These are phyloP conservation scores for Fraxinus latifolia DNA, from an alignment of 305 asterid species.

Conservation along the genomic window DNA sequence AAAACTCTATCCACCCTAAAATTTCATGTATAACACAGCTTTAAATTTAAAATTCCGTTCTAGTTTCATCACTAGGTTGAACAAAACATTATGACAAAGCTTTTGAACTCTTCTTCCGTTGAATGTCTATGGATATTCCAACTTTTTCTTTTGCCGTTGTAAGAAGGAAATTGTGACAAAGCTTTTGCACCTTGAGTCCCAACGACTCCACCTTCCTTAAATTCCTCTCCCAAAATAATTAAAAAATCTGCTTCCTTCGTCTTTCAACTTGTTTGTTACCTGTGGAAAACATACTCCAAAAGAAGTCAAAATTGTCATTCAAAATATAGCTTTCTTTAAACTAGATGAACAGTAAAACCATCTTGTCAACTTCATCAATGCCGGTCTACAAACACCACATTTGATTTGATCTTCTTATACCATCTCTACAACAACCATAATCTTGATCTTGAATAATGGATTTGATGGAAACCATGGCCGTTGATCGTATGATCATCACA, in stretches of 20 bases:
- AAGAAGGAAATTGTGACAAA: background rate
- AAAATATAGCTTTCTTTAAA: background rate
- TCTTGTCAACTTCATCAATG: background rate
- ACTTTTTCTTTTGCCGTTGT: background rate
- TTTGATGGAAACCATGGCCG: constrained; percentile 2
- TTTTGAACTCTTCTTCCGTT: background rate
- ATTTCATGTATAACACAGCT: background rate
- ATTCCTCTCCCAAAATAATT: background rate
- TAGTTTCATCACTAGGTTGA: background rate
- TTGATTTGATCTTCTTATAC: background rate
- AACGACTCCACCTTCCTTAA: background rate
- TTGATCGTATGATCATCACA: constrained; percentile 12
- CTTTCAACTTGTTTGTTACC: background rate
- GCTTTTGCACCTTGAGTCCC: background rate
- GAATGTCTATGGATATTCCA: background rate
- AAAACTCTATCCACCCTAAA: background rate
- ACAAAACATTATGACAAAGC: background rate
- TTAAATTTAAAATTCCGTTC: background rate
- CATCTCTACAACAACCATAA: background rate
- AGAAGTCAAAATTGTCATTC: background rate
- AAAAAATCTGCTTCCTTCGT: background rate
- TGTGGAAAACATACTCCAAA: background rate
- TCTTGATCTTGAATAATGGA: background rate
- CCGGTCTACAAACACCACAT: background rate
- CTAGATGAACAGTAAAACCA: background rate